phyloP scores from a whole-genome alignment of 495 filamentous ascomycete species.

The Talaromyces borbonicus region DNA sequence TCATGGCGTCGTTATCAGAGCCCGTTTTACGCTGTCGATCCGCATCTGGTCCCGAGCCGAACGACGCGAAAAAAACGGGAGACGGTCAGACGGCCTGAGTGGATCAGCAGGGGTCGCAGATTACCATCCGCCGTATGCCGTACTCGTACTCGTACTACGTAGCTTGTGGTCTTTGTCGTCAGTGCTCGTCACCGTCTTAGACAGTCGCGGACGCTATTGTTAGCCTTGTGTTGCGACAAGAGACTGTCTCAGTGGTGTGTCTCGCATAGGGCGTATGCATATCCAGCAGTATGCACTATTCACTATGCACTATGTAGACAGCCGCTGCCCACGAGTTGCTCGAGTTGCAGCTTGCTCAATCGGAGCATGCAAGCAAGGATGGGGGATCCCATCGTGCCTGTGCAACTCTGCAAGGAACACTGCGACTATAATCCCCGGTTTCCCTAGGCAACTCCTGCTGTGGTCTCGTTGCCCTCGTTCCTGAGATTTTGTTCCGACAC shows the following conservation, averaged over 20 bases:
- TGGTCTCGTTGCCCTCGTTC: not conserved
- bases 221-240: too few relatives aligned
- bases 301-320: not conserved
- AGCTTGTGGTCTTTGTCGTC: not conserved
- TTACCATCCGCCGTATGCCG: not conserved
- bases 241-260: not conserved
- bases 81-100: too few relatives aligned
- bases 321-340: not conserved
- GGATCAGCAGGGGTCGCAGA: not conserved
- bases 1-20: not conserved
- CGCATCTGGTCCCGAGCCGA: not conserved
- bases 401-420: slow-evolving; percentile 7
- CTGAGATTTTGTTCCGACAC: not conserved
- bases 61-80: too few relatives aligned
- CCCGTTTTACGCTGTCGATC: not conserved
- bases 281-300: not conserved
- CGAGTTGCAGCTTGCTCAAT: too few relatives aligned
- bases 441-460: slow-evolving; percentile 3
- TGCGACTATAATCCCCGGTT: slow-evolving; percentile 5
- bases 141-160: not conserved
- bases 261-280: not conserved
- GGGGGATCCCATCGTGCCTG: not conserved
- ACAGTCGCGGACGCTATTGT: too few relatives aligned
- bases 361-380: slow-evolving; percentile 5
- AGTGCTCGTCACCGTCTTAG: too few relatives aligned